phyloP scores from a whole-genome alignment of 192 early-diverging fungal species.

The Coemansia furcata region DNA sequence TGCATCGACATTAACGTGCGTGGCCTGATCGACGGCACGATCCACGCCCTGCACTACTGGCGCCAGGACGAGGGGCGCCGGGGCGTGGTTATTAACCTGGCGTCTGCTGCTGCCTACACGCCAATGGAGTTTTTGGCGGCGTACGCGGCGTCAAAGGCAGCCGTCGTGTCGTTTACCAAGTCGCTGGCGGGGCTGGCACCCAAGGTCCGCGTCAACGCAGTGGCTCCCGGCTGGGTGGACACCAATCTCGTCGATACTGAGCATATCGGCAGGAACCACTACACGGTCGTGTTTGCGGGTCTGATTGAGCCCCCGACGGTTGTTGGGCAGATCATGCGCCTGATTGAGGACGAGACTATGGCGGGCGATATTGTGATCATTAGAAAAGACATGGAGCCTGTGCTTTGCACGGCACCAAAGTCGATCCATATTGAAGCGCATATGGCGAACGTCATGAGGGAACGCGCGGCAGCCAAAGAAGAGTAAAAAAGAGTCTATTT shows the following conservation, averaged over 20 bases:
- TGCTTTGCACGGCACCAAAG: slow-evolving; percentile 15
- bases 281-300: slow-evolving; percentile 7
- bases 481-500: background rate
- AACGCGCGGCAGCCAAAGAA: background rate
- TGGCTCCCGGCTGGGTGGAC: slow-evolving; percentile 55
- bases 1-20: slow-evolving; percentile 67
- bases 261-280: slow-evolving; percentile 33
- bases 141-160: slow-evolving; percentile 74
- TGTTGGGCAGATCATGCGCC: slow-evolving; percentile 53
- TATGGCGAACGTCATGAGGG: background rate
- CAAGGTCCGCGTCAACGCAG: slow-evolving; percentile 59
- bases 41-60: slow-evolving; percentile 60
- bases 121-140: slow-evolving; percentile 54
- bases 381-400: background rate
- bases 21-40: slow-evolving; percentile 67
- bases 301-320: slow-evolving; percentile 38
- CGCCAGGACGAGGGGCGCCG: slow-evolving; percentile 31
- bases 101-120: slow-evolving; percentile 60
- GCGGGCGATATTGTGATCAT: slow-evolving; percentile 49
- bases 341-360: slow-evolving; percentile 52
- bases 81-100: slow-evolving; percentile 69
- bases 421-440: slow-evolving; percentile 1
- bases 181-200: slow-evolving; percentile 34
- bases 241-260: slow-evolving; percentile 49
- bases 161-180: slow-evolving; percentile 58